phyloP scores from a whole-genome alignment of 164 flowering plant genomes.

The Nymphaea thermarum region DNA sequence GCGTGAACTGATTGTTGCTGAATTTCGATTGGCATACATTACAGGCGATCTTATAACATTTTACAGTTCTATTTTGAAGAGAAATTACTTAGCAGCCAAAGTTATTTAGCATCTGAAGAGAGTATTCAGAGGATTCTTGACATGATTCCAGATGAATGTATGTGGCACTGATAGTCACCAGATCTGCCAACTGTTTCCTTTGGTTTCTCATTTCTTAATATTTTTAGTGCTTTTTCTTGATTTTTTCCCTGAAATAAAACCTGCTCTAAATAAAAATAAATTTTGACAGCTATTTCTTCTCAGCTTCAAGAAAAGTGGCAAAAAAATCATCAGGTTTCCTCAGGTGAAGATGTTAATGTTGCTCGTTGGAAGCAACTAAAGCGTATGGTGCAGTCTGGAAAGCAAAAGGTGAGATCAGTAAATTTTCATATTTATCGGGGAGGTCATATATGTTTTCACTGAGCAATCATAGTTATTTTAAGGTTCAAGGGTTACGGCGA shows the following conservation, averaged over 20 bases:
- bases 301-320: slow-evolving; percentile 88
- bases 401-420: slow-evolving; percentile 41
- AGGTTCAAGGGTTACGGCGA: slow-evolving; percentile 56
- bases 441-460: neutral
- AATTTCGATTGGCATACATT: neutral
- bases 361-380: slow-evolving; percentile 81
- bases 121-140: slow-evolving; percentile 70
- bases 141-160: slow-evolving; percentile 94
- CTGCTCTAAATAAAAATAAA: neutral
- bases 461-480: slow-evolving; percentile 7
- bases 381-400: slow-evolving; percentile 50
- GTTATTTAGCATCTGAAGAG: slow-evolving; percentile 52
- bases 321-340: slow-evolving; percentile 42
- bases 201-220: neutral
- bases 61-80: slow-evolving; percentile 60
- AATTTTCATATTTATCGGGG: too few relatives aligned
- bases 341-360: slow-evolving; percentile 54
- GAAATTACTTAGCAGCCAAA: slow-evolving; percentile 45
- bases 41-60: slow-evolving; percentile 85
- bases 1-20: neutral
- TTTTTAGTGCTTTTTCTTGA: neutral
- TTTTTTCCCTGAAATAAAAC: neutral
- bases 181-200: neutral
- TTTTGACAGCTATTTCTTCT: slow-evolving; percentile 59
- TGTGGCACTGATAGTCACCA: neutral